Base-by-base conservation (phyloP, 768 basidiomycete species). In the Ramaria sp. region DNA sequence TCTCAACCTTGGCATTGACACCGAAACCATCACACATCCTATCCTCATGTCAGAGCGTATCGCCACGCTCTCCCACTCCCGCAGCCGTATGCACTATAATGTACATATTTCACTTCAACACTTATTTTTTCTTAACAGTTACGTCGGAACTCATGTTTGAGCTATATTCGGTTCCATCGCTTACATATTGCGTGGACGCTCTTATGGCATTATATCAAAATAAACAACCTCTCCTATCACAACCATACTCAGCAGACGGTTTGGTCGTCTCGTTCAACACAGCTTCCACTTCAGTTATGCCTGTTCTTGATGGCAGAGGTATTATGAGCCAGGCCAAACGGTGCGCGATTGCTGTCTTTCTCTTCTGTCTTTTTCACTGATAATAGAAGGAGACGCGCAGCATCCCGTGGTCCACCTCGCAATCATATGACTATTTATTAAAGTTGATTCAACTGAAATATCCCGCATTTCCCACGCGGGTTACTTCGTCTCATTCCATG, bases 81-180 rank as follows among this genome's bases (percentile, higher is more conserved):
- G 96, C 64, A 78, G 84, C 41, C 65, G 94, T 95, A 65, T 53
- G 90, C 78, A 16, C 39, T 1, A 42, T 55, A 51, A 12, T 12
- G 10, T 48, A 37, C 30, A 5, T 38, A 27, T 0, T 34, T 20
- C 9, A 30, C 39, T 38, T 24, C 25, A 24, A 32, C 24, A 8
- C 22, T 42, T 20, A 39, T 41, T 52, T 52, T 22, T 38, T 9
- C 32, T 22, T 50, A 42, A 42, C 62, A 94, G 91, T 96, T 53
- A 95, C 93, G 8, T 93, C 93, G 0, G 96, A 99, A 63, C 81
- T 99, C 28, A 80, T 99, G 69, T 99, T 99, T 64, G 96, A 99
- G 69, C 77, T 82, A 43, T 99, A 98, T 65, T 75, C 76, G 4
- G 90, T 85, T 3, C 94, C 95, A 1, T 82, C 85, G 5, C 73